A percentile compares a stretch with the other conserved stretches of the same genome.
Conservation (phyloP, 345 rosid species). For the Reutealis trisperma region DNA sequence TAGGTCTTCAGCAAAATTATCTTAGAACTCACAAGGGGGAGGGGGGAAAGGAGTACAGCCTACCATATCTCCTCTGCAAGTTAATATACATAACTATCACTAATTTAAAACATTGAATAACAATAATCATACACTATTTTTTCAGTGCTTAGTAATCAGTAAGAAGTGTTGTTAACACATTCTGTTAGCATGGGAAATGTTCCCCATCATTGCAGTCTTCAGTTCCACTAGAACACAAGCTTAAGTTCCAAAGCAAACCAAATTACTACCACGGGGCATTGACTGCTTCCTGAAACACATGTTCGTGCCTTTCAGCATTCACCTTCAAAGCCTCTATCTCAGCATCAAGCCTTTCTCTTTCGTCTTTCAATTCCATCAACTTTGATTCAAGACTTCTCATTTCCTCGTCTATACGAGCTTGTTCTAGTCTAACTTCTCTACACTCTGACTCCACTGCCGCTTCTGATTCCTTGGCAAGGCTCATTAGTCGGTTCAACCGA, state of each 20-base stretch:
- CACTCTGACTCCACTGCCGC: conserved; percentile 27
- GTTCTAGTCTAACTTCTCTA: conserved; percentile 26
- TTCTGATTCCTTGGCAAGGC: conserved; percentile 31
- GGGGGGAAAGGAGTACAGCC: not conserved
- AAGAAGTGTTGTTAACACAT: not conserved
- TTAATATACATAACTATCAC: conserved; percentile 2
- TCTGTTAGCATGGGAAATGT: conserved; percentile 3
- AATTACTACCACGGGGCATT: conserved; percentile 39
- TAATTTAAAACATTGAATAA: conserved; percentile 8
- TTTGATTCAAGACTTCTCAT: conserved; percentile 32
- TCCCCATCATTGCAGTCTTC: not conserved
- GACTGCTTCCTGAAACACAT: conserved; percentile 32
- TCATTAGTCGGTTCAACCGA: conserved; percentile 36
- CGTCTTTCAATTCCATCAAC: conserved; percentile 26
- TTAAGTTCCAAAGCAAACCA: not conserved
- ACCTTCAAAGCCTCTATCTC: conserved; percentile 32
- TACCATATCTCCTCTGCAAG: not conserved
- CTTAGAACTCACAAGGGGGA: not conserved
- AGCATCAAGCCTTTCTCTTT: conserved; percentile 27
- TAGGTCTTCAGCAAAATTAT: not conserved
- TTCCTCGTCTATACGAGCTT: conserved; percentile 31
- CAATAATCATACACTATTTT: not conserved
- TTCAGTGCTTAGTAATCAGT: not conserved
- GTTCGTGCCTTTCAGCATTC: conserved; percentile 30
- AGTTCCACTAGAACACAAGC: no score